Evolutionary conservation across 2,329 filamentous ascomycete genomes (phyloP), one percentile per base, ranked within the genome.

Genomic region (Iodosphaeria phyllophila): DNA sequence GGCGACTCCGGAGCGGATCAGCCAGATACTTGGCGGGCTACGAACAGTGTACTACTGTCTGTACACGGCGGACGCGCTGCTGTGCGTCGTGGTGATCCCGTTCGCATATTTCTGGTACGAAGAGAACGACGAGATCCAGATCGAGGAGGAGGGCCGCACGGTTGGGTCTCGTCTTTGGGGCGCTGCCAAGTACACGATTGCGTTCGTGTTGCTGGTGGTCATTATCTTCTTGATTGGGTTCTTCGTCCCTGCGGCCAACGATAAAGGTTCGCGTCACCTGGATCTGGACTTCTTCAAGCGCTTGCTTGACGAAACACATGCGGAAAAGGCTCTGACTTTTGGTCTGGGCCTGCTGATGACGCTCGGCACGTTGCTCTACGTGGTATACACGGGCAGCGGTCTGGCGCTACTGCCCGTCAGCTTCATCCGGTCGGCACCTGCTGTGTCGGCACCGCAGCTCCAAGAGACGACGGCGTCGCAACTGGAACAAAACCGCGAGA

Each of bases 31-130:
- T 10, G 61, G 70, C 33, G 82, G 79, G 0, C 61, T 98, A 34
- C 79, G 79, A 46, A 64, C 91, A 30, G 76, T 92, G 29, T 98
- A 98, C 54, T 95, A 95, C 50, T 63, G 72, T 1, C 63, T 98
- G 1, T 98, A 95, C 55, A 89, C 79, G 38, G 57, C 93, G 36
- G 89, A 98, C 48, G 79, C 83, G 1, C 47, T 93, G 5, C 66
- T 98, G 8, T 98, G 89, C 43, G 59, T 98, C 22, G 48, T 95
- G 11, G 66, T 92, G 22, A 76, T 95, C 12, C 89, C 89, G 0
- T 98, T 98, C 44, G 76, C 84, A 23, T 98, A 98, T 56, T 98
- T 98, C 48, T 93, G 77, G 71, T 89, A 92, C 42, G 89, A 98
- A 48, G 89, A 95, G 49, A 92, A 92, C 36, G 86, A 93, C 41